Percentiles rank a stretch among this genome's conserved stretches.
Conservation (phyloP, 306 rosid genomes). For the Prunus kanzakura region DNA sequence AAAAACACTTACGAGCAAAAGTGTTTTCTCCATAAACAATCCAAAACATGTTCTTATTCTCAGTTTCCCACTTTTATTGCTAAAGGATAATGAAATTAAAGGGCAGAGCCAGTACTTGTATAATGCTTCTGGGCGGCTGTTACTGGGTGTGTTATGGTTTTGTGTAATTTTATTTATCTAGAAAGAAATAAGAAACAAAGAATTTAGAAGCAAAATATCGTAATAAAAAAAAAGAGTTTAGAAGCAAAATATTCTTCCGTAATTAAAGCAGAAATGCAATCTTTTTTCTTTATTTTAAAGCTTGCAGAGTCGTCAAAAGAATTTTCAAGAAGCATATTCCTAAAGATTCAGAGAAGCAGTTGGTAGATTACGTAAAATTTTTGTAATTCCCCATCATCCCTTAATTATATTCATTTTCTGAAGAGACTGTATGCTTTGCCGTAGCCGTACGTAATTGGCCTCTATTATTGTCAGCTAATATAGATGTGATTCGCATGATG, state of each 20-base stretch:
- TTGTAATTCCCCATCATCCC: not conserved
- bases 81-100: no score
- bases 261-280: not conserved
- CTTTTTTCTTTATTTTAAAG: not conserved
- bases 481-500: not conserved
- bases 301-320: not conserved
- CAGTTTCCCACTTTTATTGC: no score
- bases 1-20: no score
- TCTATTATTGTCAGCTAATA: not conserved
- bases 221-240: no score
- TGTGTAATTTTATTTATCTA: not conserved
- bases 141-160: not conserved
- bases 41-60: no score
- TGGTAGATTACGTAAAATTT: not conserved
- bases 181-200: not conserved
- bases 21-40: no score
- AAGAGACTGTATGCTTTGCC: not conserved
- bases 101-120: no score
- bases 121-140: no score
- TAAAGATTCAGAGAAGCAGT: not conserved
- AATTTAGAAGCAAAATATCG: not conserved
- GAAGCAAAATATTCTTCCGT: not conserved
- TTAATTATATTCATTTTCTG: not conserved
- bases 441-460: not conserved
- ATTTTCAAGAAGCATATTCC: constrained; percentile 25